Base-by-base conservation (phyloP, 2,329 filamentous ascomycete species). In the Phaeosphaeriaceae sp. region DNA sequence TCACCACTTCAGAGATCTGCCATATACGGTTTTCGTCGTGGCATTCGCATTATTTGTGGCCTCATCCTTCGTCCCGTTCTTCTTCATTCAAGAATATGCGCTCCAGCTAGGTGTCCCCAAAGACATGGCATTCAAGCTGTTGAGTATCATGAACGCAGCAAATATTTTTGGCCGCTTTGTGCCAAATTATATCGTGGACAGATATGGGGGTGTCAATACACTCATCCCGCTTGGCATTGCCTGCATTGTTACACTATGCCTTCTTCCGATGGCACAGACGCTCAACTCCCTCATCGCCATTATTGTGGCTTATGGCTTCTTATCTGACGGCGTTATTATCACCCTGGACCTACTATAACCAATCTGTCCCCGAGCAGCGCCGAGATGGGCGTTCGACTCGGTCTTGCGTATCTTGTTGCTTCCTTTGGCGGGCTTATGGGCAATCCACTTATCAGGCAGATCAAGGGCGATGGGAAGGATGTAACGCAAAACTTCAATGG, bases 71-170 rank as follows among this genome's bases (percentile, higher is more conserved):
- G 54, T 56, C 3, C 60, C 58, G 0, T 61, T 56, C 45, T 65
- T 62, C 51, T 65, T 60, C 46, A 54, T 63, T 16, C 55, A 58
- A 28, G 53, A 59, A 21, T 63, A 61, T 45, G 60, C 55, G 15
- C 46, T 63, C 7, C 30, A 47, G 9, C 38, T 63, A 15, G 56
- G 58, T 11, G 45, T 58, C 12, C 38, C 42, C 42, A 61, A 75
- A 3, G 76, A 78, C 0, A 71, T 87, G 2, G 81, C 83, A 0
- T 86, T 83, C 58, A 88, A 87, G 58, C 74, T 88, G n/a, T 72
- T 89, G 5, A 79, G 85, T 2, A 84, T 89, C 51, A 75, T 88
- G 51, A 89, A 89, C 60, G 83, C 79, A 0, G 81, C 83, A 4
- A 69, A 63, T 41, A 62, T 69, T 6, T 74, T 77, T 64, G 76